Percentiles rank a stretch among this genome's conserved stretches.
These are phyloP conservation scores for Aspergillus sp. DNA, from an alignment of 2,329 filamentous ascomycete species.

Conservation along the genomic window DNA sequence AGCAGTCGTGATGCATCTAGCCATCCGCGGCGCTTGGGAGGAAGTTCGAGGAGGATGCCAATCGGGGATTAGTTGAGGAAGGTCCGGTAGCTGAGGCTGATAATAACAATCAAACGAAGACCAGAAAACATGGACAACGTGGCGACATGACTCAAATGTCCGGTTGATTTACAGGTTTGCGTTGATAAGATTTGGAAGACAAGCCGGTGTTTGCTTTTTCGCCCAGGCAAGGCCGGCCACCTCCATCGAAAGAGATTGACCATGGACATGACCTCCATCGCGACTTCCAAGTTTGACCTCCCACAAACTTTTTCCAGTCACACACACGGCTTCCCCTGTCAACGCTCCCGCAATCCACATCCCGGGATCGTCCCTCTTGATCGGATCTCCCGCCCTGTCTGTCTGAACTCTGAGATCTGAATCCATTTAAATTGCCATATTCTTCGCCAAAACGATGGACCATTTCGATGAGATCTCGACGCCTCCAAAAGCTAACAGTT, in stretches of 20 bases:
- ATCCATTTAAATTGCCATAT: not conserved
- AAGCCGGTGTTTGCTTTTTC: too few relatives aligned
- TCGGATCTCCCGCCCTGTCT: too few relatives aligned
- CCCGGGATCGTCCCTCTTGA: not conserved
- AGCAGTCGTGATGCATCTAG: not conserved
- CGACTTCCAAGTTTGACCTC: not conserved
- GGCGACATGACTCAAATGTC: not conserved
- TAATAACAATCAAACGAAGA: not conserved
- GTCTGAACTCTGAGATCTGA: too few relatives aligned
- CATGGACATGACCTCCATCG: too few relatives aligned
- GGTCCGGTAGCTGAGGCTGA: slow-evolving; percentile 5
- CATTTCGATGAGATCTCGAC: too few relatives aligned
- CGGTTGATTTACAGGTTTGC: too few relatives aligned
- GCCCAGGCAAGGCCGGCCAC: too few relatives aligned
- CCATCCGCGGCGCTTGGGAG: not conserved
- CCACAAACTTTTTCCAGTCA: not conserved
- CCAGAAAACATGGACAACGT: slow-evolving; percentile 1
- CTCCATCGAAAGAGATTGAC: too few relatives aligned
- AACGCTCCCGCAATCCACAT: not conserved
- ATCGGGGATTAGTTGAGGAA: not conserved
- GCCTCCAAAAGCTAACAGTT: too few relatives aligned
- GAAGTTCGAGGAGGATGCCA: not conserved
- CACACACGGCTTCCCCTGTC: not conserved
- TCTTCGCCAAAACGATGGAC: not conserved
- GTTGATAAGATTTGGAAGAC: not conserved